Base-by-base conservation (phyloP, 208 protist genomes). In the Blastocrithidia nonstop region DNA sequence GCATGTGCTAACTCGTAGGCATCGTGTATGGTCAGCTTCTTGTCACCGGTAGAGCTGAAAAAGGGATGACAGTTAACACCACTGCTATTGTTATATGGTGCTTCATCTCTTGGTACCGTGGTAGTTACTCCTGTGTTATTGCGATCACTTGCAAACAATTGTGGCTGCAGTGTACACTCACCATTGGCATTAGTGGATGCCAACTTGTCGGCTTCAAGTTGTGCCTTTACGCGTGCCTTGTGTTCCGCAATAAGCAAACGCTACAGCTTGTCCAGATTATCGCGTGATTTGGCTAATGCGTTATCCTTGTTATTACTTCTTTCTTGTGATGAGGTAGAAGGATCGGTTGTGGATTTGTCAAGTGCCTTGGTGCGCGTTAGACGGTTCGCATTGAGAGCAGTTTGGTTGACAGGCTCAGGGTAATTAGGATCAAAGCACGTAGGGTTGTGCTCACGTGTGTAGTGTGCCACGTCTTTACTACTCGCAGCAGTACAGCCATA, bases 201-300 rank as follows among this genome's bases (percentile, higher is more conserved):
- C 9, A 79, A 50, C 3, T 55, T 58, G 26, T 88, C 65, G 33
- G 67, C 64, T 26, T 88, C 82, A 46, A 86, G 32, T 5, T 69
- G 49, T 1, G 67, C 69, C 42, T 71, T 66, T 29, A 79, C 74
- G 16, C 82, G 76, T 0, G 77, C 67, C 54, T 83, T 86, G 64
- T 92, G 77, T 61, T 92, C 82, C n/a, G 79, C 38, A 45, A 92
- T 82, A 15, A 92, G 75, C 37, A 92, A 66, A 6, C 77, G 67
- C 62, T 92, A 77, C 33, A 92, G 75, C n/a, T 68, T 71, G 42
- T 92, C 77, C 7, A 92, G 63, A 29, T 91, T 78, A 8, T 71
- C 60, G 19, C 68, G 57, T 42, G 48, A n/a, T 26, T 40, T 58
- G 6, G 62, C 71, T 41, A 68, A 36, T 13, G 71, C 70, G 44